Evolutionary conservation across 306 rosid species (phyloP).

Genomic region (Cucurbita maxima): DNA sequence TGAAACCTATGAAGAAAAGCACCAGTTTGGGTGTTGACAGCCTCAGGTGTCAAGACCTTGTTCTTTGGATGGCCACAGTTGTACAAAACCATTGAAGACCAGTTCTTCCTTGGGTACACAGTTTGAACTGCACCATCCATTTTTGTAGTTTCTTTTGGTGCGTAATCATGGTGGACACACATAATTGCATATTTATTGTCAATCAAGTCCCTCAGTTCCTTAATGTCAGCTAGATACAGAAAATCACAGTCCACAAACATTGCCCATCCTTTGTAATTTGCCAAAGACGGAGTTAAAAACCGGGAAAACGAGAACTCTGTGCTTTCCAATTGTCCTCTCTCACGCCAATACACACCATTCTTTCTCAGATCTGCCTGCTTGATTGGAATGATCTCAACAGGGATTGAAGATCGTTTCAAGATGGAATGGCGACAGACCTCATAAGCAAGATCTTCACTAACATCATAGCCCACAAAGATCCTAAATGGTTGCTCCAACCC

Average conservation of each 20-base stretch:
- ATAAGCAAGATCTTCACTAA: conserved; percentile 42
- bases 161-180: conserved; percentile 62
- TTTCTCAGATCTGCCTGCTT: conserved; percentile 50
- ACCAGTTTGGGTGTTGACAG: conserved; percentile 47
- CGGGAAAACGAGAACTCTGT: conserved; percentile 59
- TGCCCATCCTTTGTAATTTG: conserved; percentile 53
- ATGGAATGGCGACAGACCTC: conserved; percentile 46
- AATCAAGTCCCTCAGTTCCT: conserved; percentile 38
- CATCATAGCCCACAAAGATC: conserved; percentile 60
- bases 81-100: conserved; percentile 69
- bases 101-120: conserved; percentile 57
- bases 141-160: conserved; percentile 57
- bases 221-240: conserved; percentile 42
- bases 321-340: conserved; percentile 51
- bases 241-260: conserved; percentile 72
- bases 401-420: conserved; percentile 43
- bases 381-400: conserved; percentile 51
- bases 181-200: conserved; percentile 41
- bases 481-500: conserved; percentile 23
- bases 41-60: conserved; percentile 31
- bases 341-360: conserved; percentile 45
- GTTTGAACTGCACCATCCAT: conserved; percentile 73
- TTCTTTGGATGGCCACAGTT: conserved; percentile 57
- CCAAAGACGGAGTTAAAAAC: conserved; percentile 46
- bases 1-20: conserved; percentile 65